Base-by-base conservation (phyloP, 345 rosid genomes). In the Litchi chinensis region DNA sequence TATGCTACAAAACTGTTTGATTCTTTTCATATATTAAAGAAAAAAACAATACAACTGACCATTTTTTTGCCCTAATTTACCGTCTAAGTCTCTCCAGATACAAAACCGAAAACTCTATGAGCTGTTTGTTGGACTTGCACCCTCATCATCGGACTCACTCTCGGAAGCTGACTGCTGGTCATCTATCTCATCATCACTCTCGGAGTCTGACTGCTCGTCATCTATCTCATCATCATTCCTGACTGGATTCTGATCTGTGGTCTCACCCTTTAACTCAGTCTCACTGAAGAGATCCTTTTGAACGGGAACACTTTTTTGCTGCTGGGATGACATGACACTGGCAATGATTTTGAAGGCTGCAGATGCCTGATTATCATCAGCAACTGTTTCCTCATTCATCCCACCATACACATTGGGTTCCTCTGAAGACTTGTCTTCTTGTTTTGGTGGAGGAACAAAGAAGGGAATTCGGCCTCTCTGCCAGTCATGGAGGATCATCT, bases 401-500 rank as follows among this genome's bases (percentile, higher is more conserved):
- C 86, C 89, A 26, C 37, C 3, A 32, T 81, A 78, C 19, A 82
- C 81, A 22, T 68, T 67, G 65, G 88, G 79, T 65, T 86, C 88
- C 73, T 77, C 88, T 2, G 78, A 66, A 32, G 79, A 65, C 40
- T 73, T 78, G 0, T 70, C 79, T 1, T 93, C 92, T 68, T 44
- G 76, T 81, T 59, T 81, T 1, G 94, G 98, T 43, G 98, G 98
- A 16, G 95, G 88, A 19, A 95, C 94, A 52, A 93, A 95, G 88
- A 93, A 93, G 28, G 98, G 98, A 76, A 95, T 92, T 72, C 65
- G 89, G 37, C 98, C 98, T 77, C 98, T 89, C 84, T 95, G 98
- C 98, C 98, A 92, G 83, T 95, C 98, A 67, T 95, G 98, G 57
- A 95, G 98, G 63, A 95, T 78, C 98, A 93, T 95, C 90, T 93